Conservation (phyloP, 2,329 filamentous ascomycete genomes). For the Cadophora gregata region DNA sequence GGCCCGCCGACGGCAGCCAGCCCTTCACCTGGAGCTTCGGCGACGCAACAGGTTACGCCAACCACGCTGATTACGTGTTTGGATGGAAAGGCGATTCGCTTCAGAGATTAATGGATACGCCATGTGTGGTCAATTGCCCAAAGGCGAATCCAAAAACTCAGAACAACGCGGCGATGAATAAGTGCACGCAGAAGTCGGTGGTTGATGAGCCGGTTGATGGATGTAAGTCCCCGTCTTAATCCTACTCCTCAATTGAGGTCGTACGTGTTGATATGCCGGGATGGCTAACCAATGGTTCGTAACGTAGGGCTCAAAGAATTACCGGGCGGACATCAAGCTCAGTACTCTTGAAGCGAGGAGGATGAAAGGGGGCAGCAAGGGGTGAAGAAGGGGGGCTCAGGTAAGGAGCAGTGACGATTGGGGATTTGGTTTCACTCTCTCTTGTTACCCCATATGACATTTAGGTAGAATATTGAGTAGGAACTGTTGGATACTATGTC, state of each 20-base stretch:
- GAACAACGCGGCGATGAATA: conserved; percentile 52
- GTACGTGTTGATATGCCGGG: not conserved
- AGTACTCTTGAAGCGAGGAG: not conserved
- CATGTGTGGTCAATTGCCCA: conserved; percentile 54
- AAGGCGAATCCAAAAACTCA: conserved; percentile 49
- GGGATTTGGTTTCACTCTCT: too few relatives aligned
- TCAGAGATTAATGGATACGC: conserved; percentile 55
- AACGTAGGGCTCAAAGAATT: conserved; percentile 2
- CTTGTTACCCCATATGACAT: too few relatives aligned
- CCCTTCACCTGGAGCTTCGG: conserved; percentile 51
- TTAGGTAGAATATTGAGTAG: not conserved
- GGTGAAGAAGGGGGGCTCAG: not conserved
- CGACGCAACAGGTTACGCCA: conserved; percentile 54
- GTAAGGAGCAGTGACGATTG: not conserved
- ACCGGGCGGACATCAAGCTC: conserved; percentile 10
- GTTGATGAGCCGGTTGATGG: conserved; percentile 57
- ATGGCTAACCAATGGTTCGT: not conserved
- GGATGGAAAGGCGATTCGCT: conserved; percentile 57
- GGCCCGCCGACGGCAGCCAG: conserved; percentile 51
- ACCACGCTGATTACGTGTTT: conserved; percentile 59
- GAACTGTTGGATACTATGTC: not conserved
- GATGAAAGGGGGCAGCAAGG: not conserved
- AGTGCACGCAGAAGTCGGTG: conserved; percentile 53
- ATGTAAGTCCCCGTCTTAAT: conserved; percentile 47
- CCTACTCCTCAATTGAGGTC: not conserved